Evolutionary conservation across 2,329 filamentous ascomycete genomes (phyloP).

Genomic region (Truncatella angustata): DNA sequence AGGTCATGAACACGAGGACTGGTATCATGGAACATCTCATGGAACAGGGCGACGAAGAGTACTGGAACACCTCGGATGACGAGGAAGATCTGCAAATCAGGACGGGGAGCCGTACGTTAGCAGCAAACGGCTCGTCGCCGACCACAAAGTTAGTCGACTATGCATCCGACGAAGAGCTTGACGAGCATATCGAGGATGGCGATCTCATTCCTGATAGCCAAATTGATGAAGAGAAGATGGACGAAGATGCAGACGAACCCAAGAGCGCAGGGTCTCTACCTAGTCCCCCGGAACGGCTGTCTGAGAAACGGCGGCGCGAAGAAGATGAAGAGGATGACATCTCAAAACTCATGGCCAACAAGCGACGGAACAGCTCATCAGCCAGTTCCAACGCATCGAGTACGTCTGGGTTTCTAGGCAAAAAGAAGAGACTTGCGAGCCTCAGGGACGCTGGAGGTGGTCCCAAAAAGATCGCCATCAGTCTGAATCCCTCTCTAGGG

Average conservation of each 20-base stretch:
- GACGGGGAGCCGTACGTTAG: conserved; percentile 29
- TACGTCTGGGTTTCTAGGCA: conserved; percentile 38
- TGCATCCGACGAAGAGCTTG: conserved; percentile 82
- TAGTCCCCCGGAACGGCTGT: conserved; percentile 64
- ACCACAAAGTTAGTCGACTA: conserved; percentile 82
- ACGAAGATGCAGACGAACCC: conserved; percentile 30
- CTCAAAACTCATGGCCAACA: conserved; percentile 71
- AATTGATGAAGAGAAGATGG: conserved; percentile 13
- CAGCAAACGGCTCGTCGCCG: conserved; percentile 63
- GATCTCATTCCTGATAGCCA: neutral
- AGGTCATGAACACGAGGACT: conserved; percentile 48
- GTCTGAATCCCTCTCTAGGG: conserved; percentile 47
- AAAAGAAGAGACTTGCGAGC: conserved; percentile 45
- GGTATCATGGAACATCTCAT: conserved; percentile 69
- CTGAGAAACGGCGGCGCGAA: conserved; percentile 86
- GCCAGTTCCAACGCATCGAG: conserved; percentile 39
- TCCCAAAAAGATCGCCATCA: conserved; percentile 58
- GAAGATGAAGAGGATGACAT: conserved; percentile 93
- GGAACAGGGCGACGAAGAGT: conserved; percentile 85
- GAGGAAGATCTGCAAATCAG: conserved; percentile 62
- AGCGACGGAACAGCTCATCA: conserved; percentile 59
- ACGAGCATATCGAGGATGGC: conserved; percentile 38
- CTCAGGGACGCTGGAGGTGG: conserved; percentile 37
- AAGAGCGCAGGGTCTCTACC: conserved; percentile 51
- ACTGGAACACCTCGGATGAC: conserved; percentile 88